A percentile compares a stretch with the other conserved stretches of the same genome.
These are phyloP conservation scores for Microdochium bolleyi DNA, from an alignment of 2,329 filamentous ascomycete species.

Conservation along the genomic window DNA sequence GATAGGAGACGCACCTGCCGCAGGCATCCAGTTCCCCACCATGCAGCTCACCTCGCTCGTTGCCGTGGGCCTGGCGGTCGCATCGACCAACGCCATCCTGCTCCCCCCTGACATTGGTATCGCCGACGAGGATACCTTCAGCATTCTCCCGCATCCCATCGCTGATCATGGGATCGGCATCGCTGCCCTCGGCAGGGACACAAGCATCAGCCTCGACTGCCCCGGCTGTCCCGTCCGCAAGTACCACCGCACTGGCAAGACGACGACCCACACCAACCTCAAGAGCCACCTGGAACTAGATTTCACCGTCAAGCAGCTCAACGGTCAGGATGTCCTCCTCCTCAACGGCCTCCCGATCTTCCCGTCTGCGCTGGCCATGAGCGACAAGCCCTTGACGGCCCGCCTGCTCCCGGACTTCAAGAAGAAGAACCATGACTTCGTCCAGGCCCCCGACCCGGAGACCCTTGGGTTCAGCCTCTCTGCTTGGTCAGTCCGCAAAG, in stretches of 20 bases:
- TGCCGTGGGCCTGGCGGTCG: constrained; percentile 23
- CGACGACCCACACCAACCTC: constrained; percentile 11
- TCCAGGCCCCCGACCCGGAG: constrained; percentile 16
- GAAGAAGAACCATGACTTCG: constrained; percentile 14
- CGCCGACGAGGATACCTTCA: constrained; percentile 14
- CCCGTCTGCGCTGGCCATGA: constrained; percentile 39
- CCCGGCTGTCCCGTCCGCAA: constrained; percentile 18
- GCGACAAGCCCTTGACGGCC: constrained; percentile 31
- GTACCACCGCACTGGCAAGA: constrained; percentile 7
- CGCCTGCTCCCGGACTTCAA: constrained; percentile 30
- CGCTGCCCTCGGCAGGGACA: constrained; percentile 8
- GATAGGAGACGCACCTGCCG: background rate
- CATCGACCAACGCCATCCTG: constrained; percentile 21
- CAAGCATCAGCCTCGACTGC: constrained; percentile 17
- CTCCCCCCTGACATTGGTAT: constrained; percentile 16
- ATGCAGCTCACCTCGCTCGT: constrained; percentile 25
- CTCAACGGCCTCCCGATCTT: constrained; percentile 57
- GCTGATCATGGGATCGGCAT: constrained; percentile 4
- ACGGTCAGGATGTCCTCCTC: constrained; percentile 36
- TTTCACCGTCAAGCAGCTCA: constrained; percentile 41
- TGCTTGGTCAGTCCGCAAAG: constrained; percentile 32
- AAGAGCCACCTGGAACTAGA: constrained; percentile 43
- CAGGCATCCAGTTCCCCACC: constrained; percentile 3
- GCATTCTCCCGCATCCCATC: constrained; percentile 18
- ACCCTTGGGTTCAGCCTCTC: constrained; percentile 42